Conservation (phyloP, 2,329 filamentous ascomycete species). For the Akanthomyces uredinophilus region DNA sequence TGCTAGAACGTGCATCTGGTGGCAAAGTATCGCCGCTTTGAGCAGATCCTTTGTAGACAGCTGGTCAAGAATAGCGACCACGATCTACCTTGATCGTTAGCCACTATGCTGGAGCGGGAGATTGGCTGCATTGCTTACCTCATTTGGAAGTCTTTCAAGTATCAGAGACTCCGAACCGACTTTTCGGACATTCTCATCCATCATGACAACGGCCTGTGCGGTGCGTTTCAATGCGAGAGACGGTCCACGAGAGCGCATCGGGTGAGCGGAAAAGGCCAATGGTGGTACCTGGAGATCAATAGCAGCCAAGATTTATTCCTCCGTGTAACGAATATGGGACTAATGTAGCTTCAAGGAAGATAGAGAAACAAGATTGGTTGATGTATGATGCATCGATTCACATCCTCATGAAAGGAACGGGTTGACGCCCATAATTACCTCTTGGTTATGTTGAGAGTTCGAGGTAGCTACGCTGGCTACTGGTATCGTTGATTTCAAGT, state of each 20-base stretch:
- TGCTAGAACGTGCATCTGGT: not conserved
- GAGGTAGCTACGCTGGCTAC: too few relatives aligned
- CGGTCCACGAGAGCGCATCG: not conserved
- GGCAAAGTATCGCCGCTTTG: not conserved
- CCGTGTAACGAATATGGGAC: too few relatives aligned
- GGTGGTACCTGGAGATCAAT: too few relatives aligned
- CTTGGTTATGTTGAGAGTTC: too few relatives aligned
- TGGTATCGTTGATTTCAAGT: too few relatives aligned
- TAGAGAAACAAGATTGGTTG: too few relatives aligned
- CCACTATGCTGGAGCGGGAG: not conserved
- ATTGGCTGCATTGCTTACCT: not conserved
- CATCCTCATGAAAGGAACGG: too few relatives aligned
- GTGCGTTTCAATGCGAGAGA: not conserved
- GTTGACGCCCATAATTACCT: too few relatives aligned
- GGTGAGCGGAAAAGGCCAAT: not conserved
- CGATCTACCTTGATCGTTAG: not conserved
- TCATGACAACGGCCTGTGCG: not conserved
- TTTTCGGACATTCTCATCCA: not conserved
- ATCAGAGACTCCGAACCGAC: not conserved
- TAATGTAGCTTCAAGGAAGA: too few relatives aligned
- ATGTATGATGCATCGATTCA: too few relatives aligned
- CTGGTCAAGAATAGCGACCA: not conserved
- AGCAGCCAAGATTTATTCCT: too few relatives aligned
- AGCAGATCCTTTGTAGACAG: not conserved
- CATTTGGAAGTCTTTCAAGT: constrained; percentile 5